Percentiles rank a stretch among this genome's conserved stretches.
Evolutionary conservation across 2,329 filamentous ascomycete species (phyloP).

Genomic region (Ampelomyces quisqualis): DNA sequence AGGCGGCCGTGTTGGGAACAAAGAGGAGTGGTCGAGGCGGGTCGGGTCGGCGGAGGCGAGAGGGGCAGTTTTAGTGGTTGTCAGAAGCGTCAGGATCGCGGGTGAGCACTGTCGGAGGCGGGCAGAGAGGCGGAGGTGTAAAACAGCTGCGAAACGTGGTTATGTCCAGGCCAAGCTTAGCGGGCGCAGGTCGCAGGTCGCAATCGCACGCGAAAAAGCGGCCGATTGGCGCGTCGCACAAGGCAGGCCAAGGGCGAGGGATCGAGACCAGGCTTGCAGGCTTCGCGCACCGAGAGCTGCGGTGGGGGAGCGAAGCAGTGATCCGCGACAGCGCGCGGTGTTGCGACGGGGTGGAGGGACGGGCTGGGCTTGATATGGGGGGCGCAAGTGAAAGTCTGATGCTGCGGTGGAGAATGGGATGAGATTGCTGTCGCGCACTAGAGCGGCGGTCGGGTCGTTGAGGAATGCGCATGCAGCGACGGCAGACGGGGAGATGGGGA

Average conservation of each 20-base stretch:
- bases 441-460: slow-evolving; percentile 13
- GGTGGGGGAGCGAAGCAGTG: slow-evolving; percentile 16
- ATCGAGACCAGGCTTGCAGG: too few species aligned
- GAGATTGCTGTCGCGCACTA: slow-evolving; percentile 28
- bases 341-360: slow-evolving; percentile 6
- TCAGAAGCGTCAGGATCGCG: slow-evolving; percentile 24
- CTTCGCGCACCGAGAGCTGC: too few species aligned
- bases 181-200: slow-evolving; percentile 11
- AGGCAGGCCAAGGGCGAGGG: slow-evolving; percentile 15
- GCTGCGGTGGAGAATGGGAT: slow-evolving; percentile 13
- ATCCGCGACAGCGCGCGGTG: slow-evolving; percentile 9
- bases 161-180: slow-evolving; percentile 22
- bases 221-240: slow-evolving; percentile 26
- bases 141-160: slow-evolving; percentile 42
- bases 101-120: slow-evolving; percentile 17
- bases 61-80: slow-evolving; percentile 21
- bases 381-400: slow-evolving; percentile 6
- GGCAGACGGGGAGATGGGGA: slow-evolving; percentile 18
- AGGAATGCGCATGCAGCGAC: slow-evolving; percentile 32
- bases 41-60: slow-evolving; percentile 18
- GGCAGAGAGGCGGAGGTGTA: slow-evolving; percentile 22
- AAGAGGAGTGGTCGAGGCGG: slow-evolving; percentile 27
- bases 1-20: slow-evolving; percentile 31
- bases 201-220: slow-evolving; percentile 18
- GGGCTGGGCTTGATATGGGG: slow-evolving; percentile 26